phyloP scores from a whole-genome alignment of 306 rosid species.

The Acmispon strigosus region DNA sequence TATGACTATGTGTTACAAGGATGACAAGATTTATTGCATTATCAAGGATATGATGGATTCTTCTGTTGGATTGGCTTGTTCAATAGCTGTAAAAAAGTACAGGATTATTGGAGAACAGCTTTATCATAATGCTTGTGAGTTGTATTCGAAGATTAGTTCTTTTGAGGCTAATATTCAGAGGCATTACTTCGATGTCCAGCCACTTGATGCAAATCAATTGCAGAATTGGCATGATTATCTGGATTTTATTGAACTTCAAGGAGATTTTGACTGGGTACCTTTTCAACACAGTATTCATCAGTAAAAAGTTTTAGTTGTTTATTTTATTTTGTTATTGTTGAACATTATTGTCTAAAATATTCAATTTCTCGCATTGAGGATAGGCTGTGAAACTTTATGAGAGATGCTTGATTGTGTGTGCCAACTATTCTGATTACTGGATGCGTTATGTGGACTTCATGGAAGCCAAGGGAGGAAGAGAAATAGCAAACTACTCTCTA shows the following conservation, averaged over 20 bases:
- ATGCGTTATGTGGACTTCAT: conserved; percentile 82
- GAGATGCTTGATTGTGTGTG: conserved; percentile 89
- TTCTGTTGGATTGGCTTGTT: conserved; percentile 40
- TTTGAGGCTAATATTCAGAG: conserved; percentile 68
- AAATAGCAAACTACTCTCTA: conserved; percentile 73
- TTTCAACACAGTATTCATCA: conserved; percentile 21
- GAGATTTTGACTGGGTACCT: conserved; percentile 88
- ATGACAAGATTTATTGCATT: conserved; percentile 38
- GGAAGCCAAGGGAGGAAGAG: conserved; percentile 95
- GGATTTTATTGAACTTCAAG: conserved; percentile 77
- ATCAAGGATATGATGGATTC: conserved; percentile 60
- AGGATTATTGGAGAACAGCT: conserved; percentile 49
- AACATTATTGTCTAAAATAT: neutral
- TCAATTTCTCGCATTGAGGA: conserved; percentile 15
- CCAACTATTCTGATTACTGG: conserved; percentile 91
- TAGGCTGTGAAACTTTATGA: conserved; percentile 87
- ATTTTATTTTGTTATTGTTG: neutral
- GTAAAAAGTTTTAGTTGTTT: conserved; percentile 9
- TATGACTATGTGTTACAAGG: conserved; percentile 26
- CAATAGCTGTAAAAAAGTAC: conserved; percentile 56
- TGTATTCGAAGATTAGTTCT: conserved; percentile 43
- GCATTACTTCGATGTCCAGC: conserved; percentile 66
- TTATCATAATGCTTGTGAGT: conserved; percentile 52
- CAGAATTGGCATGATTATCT: conserved; percentile 88
- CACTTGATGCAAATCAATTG: conserved; percentile 59